These are phyloP conservation scores for Tetrahymena borealis DNA, from an alignment of 73 alveolate genomes.

Conservation along the genomic window DNA sequence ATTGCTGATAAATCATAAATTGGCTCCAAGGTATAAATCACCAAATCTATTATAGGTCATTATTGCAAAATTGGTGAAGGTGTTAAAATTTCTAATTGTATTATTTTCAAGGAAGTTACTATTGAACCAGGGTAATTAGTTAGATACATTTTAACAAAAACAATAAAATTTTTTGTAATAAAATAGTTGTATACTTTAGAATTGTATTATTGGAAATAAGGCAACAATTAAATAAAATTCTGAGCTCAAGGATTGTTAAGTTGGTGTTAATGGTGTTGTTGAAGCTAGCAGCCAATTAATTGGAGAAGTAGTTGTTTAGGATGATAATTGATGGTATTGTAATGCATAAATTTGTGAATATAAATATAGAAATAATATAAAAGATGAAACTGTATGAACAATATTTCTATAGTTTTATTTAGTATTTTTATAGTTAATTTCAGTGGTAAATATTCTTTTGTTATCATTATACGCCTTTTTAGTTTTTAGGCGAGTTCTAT, in stretches of 20 bases:
- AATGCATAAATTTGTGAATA: too few species aligned
- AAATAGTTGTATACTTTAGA: neutral
- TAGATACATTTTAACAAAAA: neutral
- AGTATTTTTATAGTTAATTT: too few species aligned
- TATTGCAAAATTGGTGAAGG: slow-evolving; percentile 29
- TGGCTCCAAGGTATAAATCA: slow-evolving; percentile 1
- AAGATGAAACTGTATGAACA: too few species aligned
- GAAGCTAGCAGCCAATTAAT: neutral
- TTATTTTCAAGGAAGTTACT: slow-evolving; percentile 17
- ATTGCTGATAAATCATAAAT: slow-evolving; percentile 22
- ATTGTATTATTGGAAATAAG: neutral
- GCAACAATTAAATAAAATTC: neutral
- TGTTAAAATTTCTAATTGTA: slow-evolving; percentile 33
- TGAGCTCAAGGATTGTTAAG: neutral
- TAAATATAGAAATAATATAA: too few species aligned
- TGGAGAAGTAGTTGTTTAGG: neutral
- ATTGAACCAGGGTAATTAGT: slow-evolving; percentile 13
- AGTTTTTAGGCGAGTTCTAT: too few species aligned
- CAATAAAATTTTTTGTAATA: neutral
- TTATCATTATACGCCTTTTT: too few species aligned
- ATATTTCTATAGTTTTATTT: too few species aligned
- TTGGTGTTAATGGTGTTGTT: neutral
- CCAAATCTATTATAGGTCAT: slow-evolving; percentile 27
- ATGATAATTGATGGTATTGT: neutral
- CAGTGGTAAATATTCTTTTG: too few species aligned